phyloP scores from a whole-genome alignment of 2,329 filamentous ascomycete species.

The Didymella segeticola region DNA sequence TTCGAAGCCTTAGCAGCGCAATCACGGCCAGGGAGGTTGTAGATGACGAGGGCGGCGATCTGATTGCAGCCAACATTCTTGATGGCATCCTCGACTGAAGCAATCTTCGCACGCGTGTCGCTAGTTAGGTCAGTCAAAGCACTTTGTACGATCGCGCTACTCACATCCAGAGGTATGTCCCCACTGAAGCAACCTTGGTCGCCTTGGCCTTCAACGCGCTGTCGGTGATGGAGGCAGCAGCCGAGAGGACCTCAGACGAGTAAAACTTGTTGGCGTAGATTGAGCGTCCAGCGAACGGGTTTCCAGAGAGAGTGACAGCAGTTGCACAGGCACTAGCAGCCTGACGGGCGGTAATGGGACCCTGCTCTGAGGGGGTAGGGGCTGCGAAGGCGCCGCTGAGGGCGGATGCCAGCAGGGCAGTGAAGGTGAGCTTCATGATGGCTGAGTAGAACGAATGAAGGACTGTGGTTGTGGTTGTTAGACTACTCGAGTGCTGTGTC shows the following conservation, averaged over 20 bases:
- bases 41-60: conserved; percentile 65
- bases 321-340: conserved; percentile 42
- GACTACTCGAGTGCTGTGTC: conserved; percentile 17
- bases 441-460: conserved; percentile 28
- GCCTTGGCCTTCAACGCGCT: conserved; percentile 60
- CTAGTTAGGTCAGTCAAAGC: conserved; percentile 42
- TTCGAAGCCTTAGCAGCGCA: conserved; percentile 70
- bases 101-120: conserved; percentile 59
- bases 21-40: conserved; percentile 70
- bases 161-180: conserved; percentile 63
- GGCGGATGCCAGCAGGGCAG: conserved; percentile 45
- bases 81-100: conserved; percentile 56
- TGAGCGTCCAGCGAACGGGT: conserved; percentile 59
- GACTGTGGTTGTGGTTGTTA: conserved; percentile 30
- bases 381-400: conserved; percentile 44
- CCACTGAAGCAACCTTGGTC: conserved; percentile 56
- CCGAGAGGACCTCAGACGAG: conserved; percentile 59
- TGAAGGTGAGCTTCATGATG: conserved; percentile 47
- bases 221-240: conserved; percentile 65
- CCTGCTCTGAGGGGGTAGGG: conserved; percentile 42
- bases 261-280: conserved; percentile 63
- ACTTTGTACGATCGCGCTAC: conserved; percentile 21
- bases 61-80: conserved; percentile 58
- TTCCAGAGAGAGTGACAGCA: conserved; percentile 55
- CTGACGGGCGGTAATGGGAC: conserved; percentile 43